Base-by-base conservation (phyloP, 164 flowering plant species). In the Cinnamomum chago region DNA sequence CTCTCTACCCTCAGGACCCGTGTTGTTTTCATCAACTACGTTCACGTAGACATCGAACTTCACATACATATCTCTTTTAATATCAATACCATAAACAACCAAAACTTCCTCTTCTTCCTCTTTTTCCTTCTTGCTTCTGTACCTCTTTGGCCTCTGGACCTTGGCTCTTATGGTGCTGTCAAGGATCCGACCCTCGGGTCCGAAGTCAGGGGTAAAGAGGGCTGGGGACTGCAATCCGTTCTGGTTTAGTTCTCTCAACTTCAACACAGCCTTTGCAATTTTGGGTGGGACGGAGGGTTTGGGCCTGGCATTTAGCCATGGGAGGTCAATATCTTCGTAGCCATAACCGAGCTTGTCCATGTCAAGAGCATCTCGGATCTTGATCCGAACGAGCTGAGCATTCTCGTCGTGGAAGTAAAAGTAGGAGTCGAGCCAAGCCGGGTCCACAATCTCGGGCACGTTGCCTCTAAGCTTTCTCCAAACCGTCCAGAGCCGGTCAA, bases 21-120 rank as follows among this genome's bases (percentile, higher is more conserved):
- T 60, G 3, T 17, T 66, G 6, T 50, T 72, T 50, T 78, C 81
- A 70, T 76, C 79, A 18, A 78, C 72, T 0, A 70, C 79, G 25
- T 81, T 81, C 17, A 81, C 67, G 24, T 24, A 78, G 9, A 78
- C 83, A 35, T 81, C 81, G 7, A 81, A 81, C 79, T 81, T 81
- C 50, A 81, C 77, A 64, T 76, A 78, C 67, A 18, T 35, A 17
- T 81, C 83, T 25, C 70, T 70, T 75, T 78, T 78, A 20, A 81
- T 64, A 24, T 81, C 72, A 27, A 81, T 78, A 15, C 73, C 78
- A 30, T 76, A 52, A 27, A 76, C 73, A 47, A 76, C 78, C 70
- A 76, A 25, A 5, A 76, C 73, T 65, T 76, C 78, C 20, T 74
- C 76, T 50, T 70, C 73, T 14, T 70, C 66, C 33, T 70, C 65